Percentiles rank a stretch among this genome's conserved stretches.
phyloP scores from a whole-genome alignment of 2,329 filamentous ascomycete genomes.

The Microsporum ferrugineum region DNA sequence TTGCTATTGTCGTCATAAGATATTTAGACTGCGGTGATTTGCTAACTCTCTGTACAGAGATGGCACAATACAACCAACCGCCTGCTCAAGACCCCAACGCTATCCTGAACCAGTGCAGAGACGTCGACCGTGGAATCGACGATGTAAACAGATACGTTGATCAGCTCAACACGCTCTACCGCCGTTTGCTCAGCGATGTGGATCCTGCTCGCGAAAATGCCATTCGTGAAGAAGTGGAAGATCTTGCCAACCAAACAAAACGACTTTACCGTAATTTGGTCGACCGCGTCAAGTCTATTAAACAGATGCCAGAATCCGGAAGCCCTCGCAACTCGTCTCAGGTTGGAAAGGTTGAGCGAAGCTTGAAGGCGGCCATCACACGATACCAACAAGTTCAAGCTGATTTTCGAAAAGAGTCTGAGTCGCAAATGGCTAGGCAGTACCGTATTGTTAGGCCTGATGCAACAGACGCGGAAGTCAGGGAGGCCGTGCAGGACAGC shows the following conservation, averaged over 20 bases:
- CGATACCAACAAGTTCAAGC: slow-evolving; percentile 71
- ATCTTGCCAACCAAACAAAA: slow-evolving; percentile 68
- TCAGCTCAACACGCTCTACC: slow-evolving; percentile 60
- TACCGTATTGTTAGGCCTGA: slow-evolving; percentile 82
- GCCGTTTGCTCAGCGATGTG: slow-evolving; percentile 60
- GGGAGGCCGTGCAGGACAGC: slow-evolving; percentile 62
- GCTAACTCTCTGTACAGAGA: slow-evolving; percentile 27
- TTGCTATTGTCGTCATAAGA: background rate
- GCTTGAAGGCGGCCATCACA: slow-evolving; percentile 69
- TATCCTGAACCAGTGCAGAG: slow-evolving; percentile 73
- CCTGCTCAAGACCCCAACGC: slow-evolving; percentile 52
- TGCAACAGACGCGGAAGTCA: slow-evolving; percentile 65
- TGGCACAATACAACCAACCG: slow-evolving; percentile 29
- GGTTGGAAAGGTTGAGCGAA: slow-evolving; percentile 67
- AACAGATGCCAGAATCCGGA: slow-evolving; percentile 65
- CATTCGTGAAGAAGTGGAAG: slow-evolving; percentile 58
- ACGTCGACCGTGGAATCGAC: slow-evolving; percentile 66
- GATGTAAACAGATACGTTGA: slow-evolving; percentile 61
- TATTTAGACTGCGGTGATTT: background rate
- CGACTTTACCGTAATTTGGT: slow-evolving; percentile 67
- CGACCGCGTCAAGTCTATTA: slow-evolving; percentile 67
- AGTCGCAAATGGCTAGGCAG: slow-evolving; percentile 76
- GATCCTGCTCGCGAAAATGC: slow-evolving; percentile 58
- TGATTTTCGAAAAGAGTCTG: slow-evolving; percentile 65
- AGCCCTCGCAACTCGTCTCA: slow-evolving; percentile 65